These are phyloP conservation scores for Linderniella brevidens DNA, from an alignment of 257 asterid genomes.

Conservation along the genomic window DNA sequence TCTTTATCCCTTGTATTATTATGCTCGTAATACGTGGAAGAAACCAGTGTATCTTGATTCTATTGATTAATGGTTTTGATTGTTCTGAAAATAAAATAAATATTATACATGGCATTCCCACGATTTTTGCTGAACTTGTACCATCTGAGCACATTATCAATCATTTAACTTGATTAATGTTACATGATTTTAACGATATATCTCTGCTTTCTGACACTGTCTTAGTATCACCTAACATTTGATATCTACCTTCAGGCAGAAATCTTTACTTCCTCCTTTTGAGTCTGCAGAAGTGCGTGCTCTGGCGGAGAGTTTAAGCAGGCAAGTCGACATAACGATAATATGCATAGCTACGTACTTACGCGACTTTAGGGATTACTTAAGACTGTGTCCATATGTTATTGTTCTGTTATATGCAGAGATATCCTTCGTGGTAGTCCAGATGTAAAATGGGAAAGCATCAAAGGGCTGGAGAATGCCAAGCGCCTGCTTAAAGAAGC, in stretches of 20 bases:
- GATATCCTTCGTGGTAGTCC: constrained; percentile 95
- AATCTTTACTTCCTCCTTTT: constrained; percentile 75
- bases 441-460: constrained; percentile 84
- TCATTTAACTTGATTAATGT: too few species aligned
- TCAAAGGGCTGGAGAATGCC: constrained; percentile 91
- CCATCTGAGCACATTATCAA: too few species aligned
- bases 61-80: too few species aligned
- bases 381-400: constrained; percentile 4
- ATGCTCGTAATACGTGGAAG: too few species aligned
- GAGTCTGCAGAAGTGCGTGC: constrained; percentile 91
- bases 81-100: too few species aligned
- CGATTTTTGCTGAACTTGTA: too few species aligned
- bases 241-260: constrained; percentile 43
- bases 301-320: constrained; percentile 80
- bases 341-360: background rate
- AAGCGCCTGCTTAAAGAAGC: constrained; percentile 92
- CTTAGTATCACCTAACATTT: constrained; percentile 13
- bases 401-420: constrained; percentile 27
- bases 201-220: background rate
- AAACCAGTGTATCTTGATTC: too few species aligned
- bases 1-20: background rate
- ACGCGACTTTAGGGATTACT: background rate
- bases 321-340: constrained; percentile 26
- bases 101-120: too few species aligned
- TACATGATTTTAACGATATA: background rate